Evolutionary conservation across 2,329 filamentous ascomycete genomes (phyloP).

Genomic region (Cadophora sp.): DNA sequence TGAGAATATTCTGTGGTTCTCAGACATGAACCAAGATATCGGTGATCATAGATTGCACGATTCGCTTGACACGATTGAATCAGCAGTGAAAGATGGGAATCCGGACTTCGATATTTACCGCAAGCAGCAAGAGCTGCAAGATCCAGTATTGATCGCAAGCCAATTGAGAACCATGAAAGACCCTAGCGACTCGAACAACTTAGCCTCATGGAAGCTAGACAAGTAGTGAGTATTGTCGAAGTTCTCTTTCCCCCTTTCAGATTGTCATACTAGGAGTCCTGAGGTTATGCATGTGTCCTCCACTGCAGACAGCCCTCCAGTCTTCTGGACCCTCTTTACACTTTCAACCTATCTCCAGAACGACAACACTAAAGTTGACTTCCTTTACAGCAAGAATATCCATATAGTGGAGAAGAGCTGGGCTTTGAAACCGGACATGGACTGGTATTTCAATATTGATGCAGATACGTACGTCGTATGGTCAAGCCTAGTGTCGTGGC

Average conservation of each 20-base stretch:
- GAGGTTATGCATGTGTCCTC: too few species aligned
- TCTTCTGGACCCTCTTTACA: too few species aligned
- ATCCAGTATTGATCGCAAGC: constrained; percentile 52
- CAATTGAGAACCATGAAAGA: constrained; percentile 30
- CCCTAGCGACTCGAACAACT: constrained; percentile 41
- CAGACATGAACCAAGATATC: constrained; percentile 60
- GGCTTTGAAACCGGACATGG: constrained; percentile 55
- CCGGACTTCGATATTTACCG: constrained; percentile 56
- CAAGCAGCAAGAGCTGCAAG: constrained; percentile 51
- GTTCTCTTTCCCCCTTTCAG: not conserved
- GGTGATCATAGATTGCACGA: constrained; percentile 53
- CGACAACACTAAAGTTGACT: not conserved
- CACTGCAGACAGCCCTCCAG: too few species aligned
- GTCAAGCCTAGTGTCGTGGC: constrained; percentile 51
- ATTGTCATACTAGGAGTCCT: too few species aligned
- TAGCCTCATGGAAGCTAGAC: constrained; percentile 60
- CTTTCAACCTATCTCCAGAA: too few species aligned
- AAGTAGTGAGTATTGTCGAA: constrained; percentile 50
- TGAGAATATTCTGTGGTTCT: constrained; percentile 60
- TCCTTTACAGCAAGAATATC: constrained; percentile 54
- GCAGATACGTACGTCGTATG: constrained; percentile 63
- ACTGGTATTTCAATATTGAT: constrained; percentile 66
- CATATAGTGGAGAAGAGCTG: constrained; percentile 63
- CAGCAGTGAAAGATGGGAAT: constrained; percentile 47
- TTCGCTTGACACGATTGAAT: constrained; percentile 44